phyloP scores from a whole-genome alignment of 2,329 filamentous ascomycete species.

The Mariannaea elegans region DNA sequence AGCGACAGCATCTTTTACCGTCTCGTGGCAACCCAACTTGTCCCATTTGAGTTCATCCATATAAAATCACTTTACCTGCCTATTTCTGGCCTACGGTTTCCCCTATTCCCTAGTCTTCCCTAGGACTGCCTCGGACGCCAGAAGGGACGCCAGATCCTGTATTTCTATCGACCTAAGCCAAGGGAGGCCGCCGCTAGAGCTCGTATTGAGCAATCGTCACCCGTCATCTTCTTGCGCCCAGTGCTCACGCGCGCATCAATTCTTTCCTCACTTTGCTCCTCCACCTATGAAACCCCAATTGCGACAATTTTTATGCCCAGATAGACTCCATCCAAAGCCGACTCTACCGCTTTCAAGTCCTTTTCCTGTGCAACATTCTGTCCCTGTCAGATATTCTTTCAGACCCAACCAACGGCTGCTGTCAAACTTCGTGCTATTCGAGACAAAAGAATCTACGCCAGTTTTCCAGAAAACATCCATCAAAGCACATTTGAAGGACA shows the following conservation, averaged over 20 bases:
- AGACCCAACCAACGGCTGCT: slow-evolving; percentile 25
- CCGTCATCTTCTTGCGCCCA: slow-evolving; percentile 30
- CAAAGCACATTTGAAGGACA: background rate
- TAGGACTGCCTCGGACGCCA: background rate
- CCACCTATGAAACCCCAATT: slow-evolving; percentile 37
- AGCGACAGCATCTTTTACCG: slow-evolving; percentile 17
- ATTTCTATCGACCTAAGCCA: slow-evolving; percentile 21
- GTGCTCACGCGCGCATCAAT: slow-evolving; percentile 28
- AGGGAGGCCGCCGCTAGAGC: slow-evolving; percentile 26
- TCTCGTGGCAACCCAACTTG: slow-evolving; percentile 16
- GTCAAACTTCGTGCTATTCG: slow-evolving; percentile 15
- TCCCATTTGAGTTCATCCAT: slow-evolving; percentile 17
- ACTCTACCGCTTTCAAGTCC: slow-evolving; percentile 17
- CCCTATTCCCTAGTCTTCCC: background rate
- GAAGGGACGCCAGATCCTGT: background rate
- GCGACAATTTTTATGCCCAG: slow-evolving; percentile 24
- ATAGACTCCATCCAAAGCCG: slow-evolving; percentile 19
- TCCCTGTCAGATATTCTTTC: slow-evolving; percentile 20
- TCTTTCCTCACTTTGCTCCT: slow-evolving; percentile 16
- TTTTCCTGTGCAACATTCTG: slow-evolving; percentile 27
- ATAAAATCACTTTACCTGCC: slow-evolving; percentile 1
- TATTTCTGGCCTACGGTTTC: background rate
- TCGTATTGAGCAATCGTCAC: slow-evolving; percentile 34
- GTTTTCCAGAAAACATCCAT: slow-evolving; percentile 14
- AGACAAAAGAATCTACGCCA: background rate